Base-by-base conservation (phyloP, 495 filamentous ascomycete genomes). In the Evernia prunastri region DNA sequence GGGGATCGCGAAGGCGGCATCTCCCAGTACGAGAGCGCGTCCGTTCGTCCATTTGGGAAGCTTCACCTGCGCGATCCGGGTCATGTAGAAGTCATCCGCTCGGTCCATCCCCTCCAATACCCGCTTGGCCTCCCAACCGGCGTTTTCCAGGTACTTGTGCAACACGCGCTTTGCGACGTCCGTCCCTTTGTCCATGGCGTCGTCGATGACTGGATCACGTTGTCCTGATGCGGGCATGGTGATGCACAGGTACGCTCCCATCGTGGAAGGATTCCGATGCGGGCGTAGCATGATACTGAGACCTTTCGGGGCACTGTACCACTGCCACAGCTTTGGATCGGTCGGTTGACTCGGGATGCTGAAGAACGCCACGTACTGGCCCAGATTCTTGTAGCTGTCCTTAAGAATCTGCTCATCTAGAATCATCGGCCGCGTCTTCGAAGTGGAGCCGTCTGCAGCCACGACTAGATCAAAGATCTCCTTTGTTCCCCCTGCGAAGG, bases 1-100 rank as follows among this genome's bases (percentile, higher is more conserved):
- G 23, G 75, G 80, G 31, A 71, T 75, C 0, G 76, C 70, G 56
- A 82, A 80, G 4, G 72, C 84, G 1, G 85, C 79, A 68, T 87
- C 84, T 9, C 84, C 85, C 13, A 86, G 17, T 2, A 86, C 73
- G 1, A 75, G 77, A 23, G 81, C 73, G 4, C 80, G 72, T 6
- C 81, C 80, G 10, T 70, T 65, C 10, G 70, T 79, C 78, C 77
- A 84, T 15, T 68, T 60, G 33, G 79, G 67, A 60, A 80, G 37
- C 59, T 77, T 76, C 18, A 85, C 74, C 18, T 75, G 72, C 4
- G 76, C 75, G 11, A 72, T 42, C 4, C 63, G 40, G 37, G 79
- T 67, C 45, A 70, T 72, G 70, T 85, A 85, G 51, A 84, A 82
- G 67, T 86, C 79, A 11, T 79, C 69, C 12, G 78, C 63, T 2